Base-by-base conservation (phyloP, 352 stramenopile species). In the Phytophthora melonis region DNA sequence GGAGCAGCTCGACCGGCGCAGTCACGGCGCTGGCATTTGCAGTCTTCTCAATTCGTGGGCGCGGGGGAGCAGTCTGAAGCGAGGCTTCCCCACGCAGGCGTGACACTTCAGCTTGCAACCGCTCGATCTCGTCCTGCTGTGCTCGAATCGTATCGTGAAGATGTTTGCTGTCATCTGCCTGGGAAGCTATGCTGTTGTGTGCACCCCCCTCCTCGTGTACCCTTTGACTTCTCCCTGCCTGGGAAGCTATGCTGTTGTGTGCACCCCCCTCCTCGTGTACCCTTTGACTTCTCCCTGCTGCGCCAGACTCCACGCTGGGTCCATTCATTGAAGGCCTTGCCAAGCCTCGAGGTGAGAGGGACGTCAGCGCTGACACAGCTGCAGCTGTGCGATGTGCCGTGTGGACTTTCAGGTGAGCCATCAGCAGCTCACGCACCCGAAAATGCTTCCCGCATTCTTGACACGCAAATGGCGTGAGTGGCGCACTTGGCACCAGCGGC, bases 1-100 rank as follows among this genome's bases (percentile, higher is more conserved):
- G 69, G 21, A 92, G 79, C 69, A 91, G 78, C 64, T 81, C 68
- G 34, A 89, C 81, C 11, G 85, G 83, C 11, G 78, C 81, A 34
- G 82, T 83, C 63, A 86, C 70, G 1, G 79, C 72, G 9, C 41
- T 49, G 19, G 58, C 56, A 61, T 45, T 69, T 16, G 49, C 36
- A 63, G 36, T 9, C 36, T 32, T n/a, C 67, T 66, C 45, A 23
- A 21, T 63, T 53, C 16, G 57, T 54, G 30, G 5, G 53, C 19
- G 19, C 32, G 47, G 45, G 60, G 18, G 21, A 55, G 57, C 10
- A 71, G 75, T 5, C 56, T 59, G 21, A 27, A 70, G 30, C 41
- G 63, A 54, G 3, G 53, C 27, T 52, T 77, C 66, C 0, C 55
- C 64, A 49, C 74, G 74, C 3, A 87, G 74, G 32, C 78, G 71